phyloP scores from a whole-genome alignment of 192 early-diverging fungal genomes.

The Chytriomyces confervae region DNA sequence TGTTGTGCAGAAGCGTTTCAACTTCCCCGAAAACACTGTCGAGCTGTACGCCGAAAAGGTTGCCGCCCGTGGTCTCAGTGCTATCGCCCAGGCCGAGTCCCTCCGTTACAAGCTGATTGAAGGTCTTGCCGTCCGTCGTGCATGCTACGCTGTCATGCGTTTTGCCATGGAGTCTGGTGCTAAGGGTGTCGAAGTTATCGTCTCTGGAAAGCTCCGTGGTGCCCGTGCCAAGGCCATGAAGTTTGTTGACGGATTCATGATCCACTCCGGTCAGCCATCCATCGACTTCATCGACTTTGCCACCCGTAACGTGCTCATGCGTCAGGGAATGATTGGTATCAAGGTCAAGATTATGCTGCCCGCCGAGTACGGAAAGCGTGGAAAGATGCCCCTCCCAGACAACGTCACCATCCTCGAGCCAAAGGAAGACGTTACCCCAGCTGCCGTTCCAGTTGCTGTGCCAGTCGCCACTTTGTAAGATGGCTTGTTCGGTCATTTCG shows the following conservation, averaged over 20 bases:
- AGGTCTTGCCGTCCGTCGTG: conserved; percentile 96
- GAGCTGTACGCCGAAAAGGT: conserved; percentile 99
- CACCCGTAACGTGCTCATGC: conserved; percentile 95
- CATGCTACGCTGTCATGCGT: conserved; percentile 98
- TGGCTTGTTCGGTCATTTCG: too few species aligned
- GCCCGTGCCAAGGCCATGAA: conserved; percentile 99
- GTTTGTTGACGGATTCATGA: conserved; percentile 99
- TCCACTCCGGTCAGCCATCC: conserved; percentile 99
- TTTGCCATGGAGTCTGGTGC: conserved; percentile 99
- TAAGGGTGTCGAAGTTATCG: conserved; percentile 99
- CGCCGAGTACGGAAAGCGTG: conserved; percentile 88
- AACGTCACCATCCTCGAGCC: conserved; percentile 90
- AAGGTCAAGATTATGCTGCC: conserved; percentile 99
- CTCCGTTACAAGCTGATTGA: conserved; percentile 97
- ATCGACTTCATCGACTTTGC: conserved; percentile 94
- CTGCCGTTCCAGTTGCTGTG: conserved; percentile 50
- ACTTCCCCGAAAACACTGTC: conserved; percentile 97
- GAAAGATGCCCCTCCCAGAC: conserved; percentile 96
- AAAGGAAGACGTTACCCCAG: conserved; percentile 75
- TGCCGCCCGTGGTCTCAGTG: conserved; percentile 94
- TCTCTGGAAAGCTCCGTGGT: conserved; percentile 99
- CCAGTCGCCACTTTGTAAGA: conserved; percentile 44
- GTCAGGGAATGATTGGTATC: conserved; percentile 99
- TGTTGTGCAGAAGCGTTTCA: conserved; percentile 99
- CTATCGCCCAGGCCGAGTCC: conserved; percentile 98